These are phyloP conservation scores for Penicillium expansum DNA, from an alignment of 2,329 filamentous ascomycete species.

Conservation along the genomic window DNA sequence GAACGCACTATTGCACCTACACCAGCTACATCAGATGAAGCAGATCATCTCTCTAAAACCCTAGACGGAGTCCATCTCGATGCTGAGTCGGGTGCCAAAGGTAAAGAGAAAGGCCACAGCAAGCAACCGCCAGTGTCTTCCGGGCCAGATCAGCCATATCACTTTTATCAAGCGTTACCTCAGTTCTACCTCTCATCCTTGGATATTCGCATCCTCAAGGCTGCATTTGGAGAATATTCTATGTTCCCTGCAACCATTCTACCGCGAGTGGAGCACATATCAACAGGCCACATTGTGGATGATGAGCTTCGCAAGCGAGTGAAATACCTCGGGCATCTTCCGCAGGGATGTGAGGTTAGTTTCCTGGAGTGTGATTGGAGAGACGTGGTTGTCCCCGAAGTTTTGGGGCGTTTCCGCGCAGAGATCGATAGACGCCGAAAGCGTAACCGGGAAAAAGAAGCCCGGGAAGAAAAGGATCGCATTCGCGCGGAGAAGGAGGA, in stretches of 20 bases:
- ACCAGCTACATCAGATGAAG: slow-evolving; percentile 17
- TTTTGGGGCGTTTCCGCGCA: slow-evolving; percentile 70
- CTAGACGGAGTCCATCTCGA: slow-evolving; percentile 25
- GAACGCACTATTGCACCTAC: slow-evolving; percentile 51
- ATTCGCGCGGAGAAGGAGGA: slow-evolving; percentile 78
- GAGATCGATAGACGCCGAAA: slow-evolving; percentile 76
- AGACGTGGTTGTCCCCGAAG: slow-evolving; percentile 73
- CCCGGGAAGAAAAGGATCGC: slow-evolving; percentile 80
- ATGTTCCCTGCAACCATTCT: slow-evolving; percentile 81
- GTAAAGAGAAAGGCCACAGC: slow-evolving; percentile 26
- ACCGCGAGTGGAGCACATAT: slow-evolving; percentile 84
- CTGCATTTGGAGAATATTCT: slow-evolving; percentile 79
- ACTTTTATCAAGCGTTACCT: slow-evolving; percentile 82
- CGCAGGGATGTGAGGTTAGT: slow-evolving; percentile 83
- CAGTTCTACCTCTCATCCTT: slow-evolving; percentile 88
- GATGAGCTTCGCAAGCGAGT: slow-evolving; percentile 77
- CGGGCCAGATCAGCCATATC: slow-evolving; percentile 60
- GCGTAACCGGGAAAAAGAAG: slow-evolving; percentile 76
- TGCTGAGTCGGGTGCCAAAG: slow-evolving; percentile 16
- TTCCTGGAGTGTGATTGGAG: slow-evolving; percentile 96
- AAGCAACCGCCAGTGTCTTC: slow-evolving; percentile 42
- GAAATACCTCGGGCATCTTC: slow-evolving; percentile 83
- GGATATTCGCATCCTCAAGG: slow-evolving; percentile 88
- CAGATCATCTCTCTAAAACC: slow-evolving; percentile 25
- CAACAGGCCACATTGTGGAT: slow-evolving; percentile 81